Evolutionary conservation across 2,329 filamentous ascomycete species (phyloP), one percentile per base, ranked within the genome.

Genomic region (Graphilbum fragrans): DNA sequence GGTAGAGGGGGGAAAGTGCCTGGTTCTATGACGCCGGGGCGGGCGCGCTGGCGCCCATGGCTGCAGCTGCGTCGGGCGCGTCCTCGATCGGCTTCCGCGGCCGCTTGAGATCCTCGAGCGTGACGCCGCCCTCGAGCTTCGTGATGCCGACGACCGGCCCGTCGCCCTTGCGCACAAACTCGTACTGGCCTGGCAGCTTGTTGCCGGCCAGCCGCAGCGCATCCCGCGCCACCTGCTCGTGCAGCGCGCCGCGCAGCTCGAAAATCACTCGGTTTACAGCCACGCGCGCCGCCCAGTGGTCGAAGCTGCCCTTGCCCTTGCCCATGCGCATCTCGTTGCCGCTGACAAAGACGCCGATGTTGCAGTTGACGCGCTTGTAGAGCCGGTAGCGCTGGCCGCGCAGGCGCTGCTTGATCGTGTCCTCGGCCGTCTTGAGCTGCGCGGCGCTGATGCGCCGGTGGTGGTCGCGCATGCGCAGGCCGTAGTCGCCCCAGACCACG

Each of bases 271-370:
- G 85, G 63, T 84, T 94, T 39, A 96, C 86, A 9, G 86, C 79
- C 51, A 96, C 80, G 61, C 90, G 79, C 19, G 83, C 77, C 5
- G 90, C 87, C 92, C 92, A 98, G 58, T 94, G 86, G 59, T 98
- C 92, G 58, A 98, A 96, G 47, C 81, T 84, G 52, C 92, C 92
- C 61, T 98, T 98, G 64, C 92, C 92, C 65, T 96, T 98, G 60
- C 92, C 92, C 93, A 98, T 98, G 74, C 92, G 82, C 60, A 86
- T 82, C 77, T 98, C 92, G 56, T 96, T 98, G 44, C 92, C 92
- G 60, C 82, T 92, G 44, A 86, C 82, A 62, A 92, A 98, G 19
- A 98, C 93, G 57, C 90, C 92, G 50, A 96, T 83, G 57, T 94
- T 94, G 49, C 88, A 92, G 53, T 78, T 80, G 40, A 96, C 81